Conservation (phyloP, 2,329 filamentous ascomycete genomes). For the Fusarium albosuccineum region DNA sequence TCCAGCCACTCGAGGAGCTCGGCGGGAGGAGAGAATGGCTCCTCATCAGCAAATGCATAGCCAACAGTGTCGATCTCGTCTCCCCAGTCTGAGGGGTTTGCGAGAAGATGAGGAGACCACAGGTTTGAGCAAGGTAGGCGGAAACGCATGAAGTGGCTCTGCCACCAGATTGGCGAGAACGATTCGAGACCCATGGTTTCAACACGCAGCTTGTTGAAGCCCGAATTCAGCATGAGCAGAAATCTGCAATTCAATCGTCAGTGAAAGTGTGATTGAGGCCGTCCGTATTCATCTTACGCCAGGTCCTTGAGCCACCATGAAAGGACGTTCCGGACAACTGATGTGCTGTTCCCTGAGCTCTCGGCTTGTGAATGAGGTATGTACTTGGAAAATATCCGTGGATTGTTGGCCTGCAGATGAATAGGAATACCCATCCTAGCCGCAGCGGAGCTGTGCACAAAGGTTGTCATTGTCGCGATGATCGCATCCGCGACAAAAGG, state of each 20-base stretch:
- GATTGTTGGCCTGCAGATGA: background rate
- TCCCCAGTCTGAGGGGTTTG: background rate
- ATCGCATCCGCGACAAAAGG: background rate
- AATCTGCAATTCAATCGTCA: background rate
- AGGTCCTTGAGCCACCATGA: conserved; percentile 3
- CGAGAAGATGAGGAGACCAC: background rate
- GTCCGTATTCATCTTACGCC: background rate
- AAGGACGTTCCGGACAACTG: background rate
- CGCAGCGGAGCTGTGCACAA: background rate
- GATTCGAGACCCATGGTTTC: conserved; percentile 2
- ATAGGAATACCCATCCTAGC: conserved; percentile 1
- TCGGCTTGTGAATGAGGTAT: conserved; percentile 1
- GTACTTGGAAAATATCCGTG: conserved; percentile 1
- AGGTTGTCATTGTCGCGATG: conserved; percentile 4
- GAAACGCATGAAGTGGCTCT: conserved; percentile 2
- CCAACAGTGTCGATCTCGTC: background rate
- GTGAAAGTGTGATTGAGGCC: background rate
- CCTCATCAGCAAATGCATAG: background rate
- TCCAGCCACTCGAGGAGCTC: background rate
- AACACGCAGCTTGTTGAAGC: background rate
- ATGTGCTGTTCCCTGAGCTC: background rate
- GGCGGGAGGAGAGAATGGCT: background rate
- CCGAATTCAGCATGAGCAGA: background rate
- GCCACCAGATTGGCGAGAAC: conserved; percentile 3
- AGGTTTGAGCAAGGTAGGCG: background rate